phyloP scores from a whole-genome alignment of 2,329 filamentous ascomycete species.

The Hymenoscyphus repandus region DNA sequence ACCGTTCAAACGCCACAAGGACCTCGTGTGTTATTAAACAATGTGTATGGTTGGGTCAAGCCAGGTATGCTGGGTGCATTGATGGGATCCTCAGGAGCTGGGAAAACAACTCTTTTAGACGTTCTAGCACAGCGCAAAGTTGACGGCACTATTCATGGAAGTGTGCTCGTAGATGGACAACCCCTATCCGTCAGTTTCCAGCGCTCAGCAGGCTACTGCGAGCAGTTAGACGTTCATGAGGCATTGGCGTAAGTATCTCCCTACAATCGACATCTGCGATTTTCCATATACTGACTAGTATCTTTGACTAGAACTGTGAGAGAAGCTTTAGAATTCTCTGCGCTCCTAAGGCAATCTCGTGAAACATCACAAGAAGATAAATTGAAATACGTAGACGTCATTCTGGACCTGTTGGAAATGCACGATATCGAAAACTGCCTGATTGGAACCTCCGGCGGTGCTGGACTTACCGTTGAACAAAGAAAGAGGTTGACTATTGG shows the following conservation, averaged over 20 bases:
- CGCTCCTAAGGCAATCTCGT: background rate
- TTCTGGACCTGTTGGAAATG: constrained; percentile 57
- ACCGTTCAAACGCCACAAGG: constrained; percentile 64
- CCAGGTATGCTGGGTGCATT: constrained; percentile 70
- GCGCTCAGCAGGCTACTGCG: constrained; percentile 63
- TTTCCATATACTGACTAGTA: no score
- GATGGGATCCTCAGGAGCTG: constrained; percentile 76
- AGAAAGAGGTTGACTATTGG: constrained; percentile 55
- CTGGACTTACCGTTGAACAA: constrained; percentile 54
- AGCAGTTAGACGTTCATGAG: constrained; percentile 69
- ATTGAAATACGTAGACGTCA: constrained; percentile 74
- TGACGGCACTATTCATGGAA: constrained; percentile 52
- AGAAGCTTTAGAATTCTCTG: constrained; percentile 55
- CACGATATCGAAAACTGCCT: constrained; percentile 57
- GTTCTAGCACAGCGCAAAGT: constrained; percentile 67
- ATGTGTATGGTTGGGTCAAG: constrained; percentile 72
- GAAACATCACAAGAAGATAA: constrained; percentile 50
- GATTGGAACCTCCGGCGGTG: constrained; percentile 53
- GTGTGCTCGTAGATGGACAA: constrained; percentile 67
- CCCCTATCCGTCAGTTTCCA: constrained; percentile 58
- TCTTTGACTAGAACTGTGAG: constrained; percentile 56
- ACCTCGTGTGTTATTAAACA: constrained; percentile 56
- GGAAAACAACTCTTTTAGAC: constrained; percentile 82
- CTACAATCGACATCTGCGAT: background rate
- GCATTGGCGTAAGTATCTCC: constrained; percentile 24